Conservation (phyloP, 1,284 basidiomycete genomes). For the Acaromyces ingoldii region DNA sequence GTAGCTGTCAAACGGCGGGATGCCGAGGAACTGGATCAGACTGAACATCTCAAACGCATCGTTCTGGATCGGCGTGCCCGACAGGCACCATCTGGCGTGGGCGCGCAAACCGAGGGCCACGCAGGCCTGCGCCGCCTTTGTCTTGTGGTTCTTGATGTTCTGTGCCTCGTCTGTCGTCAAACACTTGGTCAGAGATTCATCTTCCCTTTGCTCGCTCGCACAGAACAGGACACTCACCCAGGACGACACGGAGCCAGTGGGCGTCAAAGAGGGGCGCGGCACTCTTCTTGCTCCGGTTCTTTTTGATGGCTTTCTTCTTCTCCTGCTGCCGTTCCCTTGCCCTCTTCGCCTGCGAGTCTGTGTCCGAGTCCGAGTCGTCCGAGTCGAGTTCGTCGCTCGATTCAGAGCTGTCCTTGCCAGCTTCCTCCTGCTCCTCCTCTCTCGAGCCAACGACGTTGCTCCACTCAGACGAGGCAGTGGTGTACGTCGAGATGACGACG, state of each 20-base stretch:
- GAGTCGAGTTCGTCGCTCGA: conserved; percentile 1
- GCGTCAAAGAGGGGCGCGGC: conserved; percentile 65
- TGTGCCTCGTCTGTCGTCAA: conserved; percentile 79
- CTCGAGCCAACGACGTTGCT: conserved; percentile 12
- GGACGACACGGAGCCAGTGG: conserved; percentile 78
- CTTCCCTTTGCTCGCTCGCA: background rate
- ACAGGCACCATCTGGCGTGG: conserved; percentile 49
- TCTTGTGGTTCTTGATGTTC: conserved; percentile 88
- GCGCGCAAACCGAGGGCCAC: conserved; percentile 59
- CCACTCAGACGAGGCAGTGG: conserved; percentile 38
- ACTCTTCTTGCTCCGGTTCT: conserved; percentile 32
- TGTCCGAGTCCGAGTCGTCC: conserved; percentile 20
- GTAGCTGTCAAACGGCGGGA: conserved; percentile 78
- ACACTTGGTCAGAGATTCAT: conserved; percentile 9
- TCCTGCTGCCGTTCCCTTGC: conserved; percentile 51
- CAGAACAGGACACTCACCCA: conserved; percentile 59
- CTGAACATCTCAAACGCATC: conserved; percentile 83
- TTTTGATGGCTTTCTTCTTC: conserved; percentile 52
- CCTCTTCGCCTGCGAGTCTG: background rate
- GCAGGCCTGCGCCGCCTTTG: conserved; percentile 73
- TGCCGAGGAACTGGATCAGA: conserved; percentile 78
- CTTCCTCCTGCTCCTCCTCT: conserved; percentile 15
- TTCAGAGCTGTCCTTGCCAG: conserved; percentile 8
- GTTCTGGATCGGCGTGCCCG: conserved; percentile 63
- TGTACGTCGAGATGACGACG: conserved; percentile 46